A percentile compares a stretch with the other conserved stretches of the same genome.
phyloP scores from a whole-genome alignment of 129 eudicot genomes.

The Escallonia herrerae region DNA sequence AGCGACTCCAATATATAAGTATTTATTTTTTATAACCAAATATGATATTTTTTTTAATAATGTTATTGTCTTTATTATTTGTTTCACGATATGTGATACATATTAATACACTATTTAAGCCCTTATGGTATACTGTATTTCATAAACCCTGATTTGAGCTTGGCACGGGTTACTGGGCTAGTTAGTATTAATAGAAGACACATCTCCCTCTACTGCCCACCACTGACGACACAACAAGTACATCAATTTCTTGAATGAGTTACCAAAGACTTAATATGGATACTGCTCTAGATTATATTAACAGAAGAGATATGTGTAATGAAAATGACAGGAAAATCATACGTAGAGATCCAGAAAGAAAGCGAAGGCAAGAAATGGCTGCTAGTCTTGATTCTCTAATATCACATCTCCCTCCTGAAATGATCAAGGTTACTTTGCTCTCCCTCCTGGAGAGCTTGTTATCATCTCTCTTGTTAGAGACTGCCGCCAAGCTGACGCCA shows the following conservation, averaged over 20 bases:
- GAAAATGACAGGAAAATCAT: neutral
- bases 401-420: conserved; percentile 4
- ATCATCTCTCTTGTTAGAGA: conserved; percentile 6
- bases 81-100: no score
- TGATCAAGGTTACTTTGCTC: conserved; percentile 1
- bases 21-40: no score
- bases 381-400: conserved; percentile 7
- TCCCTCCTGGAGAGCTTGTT: no score
- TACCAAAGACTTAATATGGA: no score
- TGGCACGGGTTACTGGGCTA: no score
- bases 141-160: no score
- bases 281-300: neutral
- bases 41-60: no score
- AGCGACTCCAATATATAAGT: no score
- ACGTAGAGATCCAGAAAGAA: conserved; percentile 6
- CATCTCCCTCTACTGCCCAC: neutral
- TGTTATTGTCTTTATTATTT: no score
- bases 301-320: neutral
- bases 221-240: neutral
- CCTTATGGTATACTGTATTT: no score
- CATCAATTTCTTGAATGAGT: no score
- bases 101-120: no score
- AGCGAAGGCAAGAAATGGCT: conserved; percentile 15
- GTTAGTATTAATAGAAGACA: neutral
- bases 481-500: conserved; percentile 1